Conservation (phyloP, 176 grass and related monocot genomes). For the Triticum timopheevii region DNA sequence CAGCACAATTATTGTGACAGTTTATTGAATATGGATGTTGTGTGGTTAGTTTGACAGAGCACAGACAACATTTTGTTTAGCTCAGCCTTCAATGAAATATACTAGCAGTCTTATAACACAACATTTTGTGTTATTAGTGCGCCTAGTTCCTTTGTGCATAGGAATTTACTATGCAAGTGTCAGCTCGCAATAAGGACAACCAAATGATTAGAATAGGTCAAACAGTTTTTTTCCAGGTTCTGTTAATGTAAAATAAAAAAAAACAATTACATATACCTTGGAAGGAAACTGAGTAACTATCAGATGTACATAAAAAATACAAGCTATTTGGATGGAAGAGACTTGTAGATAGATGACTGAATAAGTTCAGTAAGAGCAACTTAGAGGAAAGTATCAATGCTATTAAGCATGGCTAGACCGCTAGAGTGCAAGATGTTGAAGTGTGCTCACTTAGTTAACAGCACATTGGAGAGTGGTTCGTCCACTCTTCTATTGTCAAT, state of each 20-base stretch:
- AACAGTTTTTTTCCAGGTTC: not conserved
- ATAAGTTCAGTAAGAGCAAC: not conserved
- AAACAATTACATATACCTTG: not conserved
- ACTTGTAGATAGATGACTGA: not conserved
- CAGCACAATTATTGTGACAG: not conserved
- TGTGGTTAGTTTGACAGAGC: constrained; percentile 7
- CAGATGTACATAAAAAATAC: not conserved
- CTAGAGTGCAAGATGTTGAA: not conserved
- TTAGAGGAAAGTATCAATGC: not conserved
- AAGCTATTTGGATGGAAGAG: not conserved
- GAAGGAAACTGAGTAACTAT: not conserved
- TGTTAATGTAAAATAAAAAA: not conserved
- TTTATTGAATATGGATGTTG: constrained; percentile 16
- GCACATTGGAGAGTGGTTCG: not conserved
- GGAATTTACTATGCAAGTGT: constrained; percentile 3
- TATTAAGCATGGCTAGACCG: not conserved
- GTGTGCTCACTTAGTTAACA: not conserved
- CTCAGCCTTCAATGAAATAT: constrained; percentile 12
- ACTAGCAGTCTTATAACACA: not conserved
- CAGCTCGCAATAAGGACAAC: not conserved
- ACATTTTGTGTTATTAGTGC: not conserved
- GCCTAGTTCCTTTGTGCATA: not conserved
- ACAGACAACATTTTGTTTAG: not conserved
- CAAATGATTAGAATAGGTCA: not conserved
- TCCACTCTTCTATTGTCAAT: constrained; percentile 5